Percentiles rank a stretch among this genome's conserved stretches.
phyloP scores from a whole-genome alignment of 768 basidiomycete genomes.

The Crassisporium funariophilum region DNA sequence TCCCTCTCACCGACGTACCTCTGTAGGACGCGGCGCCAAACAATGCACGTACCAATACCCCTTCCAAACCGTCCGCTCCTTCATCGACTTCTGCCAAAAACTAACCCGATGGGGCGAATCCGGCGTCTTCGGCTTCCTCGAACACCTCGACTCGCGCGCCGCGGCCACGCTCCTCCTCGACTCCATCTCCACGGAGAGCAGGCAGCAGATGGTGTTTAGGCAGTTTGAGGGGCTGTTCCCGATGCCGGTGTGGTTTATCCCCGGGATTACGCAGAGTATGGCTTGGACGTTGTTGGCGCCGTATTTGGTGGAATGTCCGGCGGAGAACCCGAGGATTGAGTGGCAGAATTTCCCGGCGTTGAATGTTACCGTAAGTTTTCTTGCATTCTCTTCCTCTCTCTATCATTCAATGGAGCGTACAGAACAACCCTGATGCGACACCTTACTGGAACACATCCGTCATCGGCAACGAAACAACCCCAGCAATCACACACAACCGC shows the following conservation, averaged over 20 bases:
- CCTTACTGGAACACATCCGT: constrained; percentile 23
- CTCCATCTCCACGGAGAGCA: constrained; percentile 60
- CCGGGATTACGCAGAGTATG: constrained; percentile 63
- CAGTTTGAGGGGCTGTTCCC: constrained; percentile 63
- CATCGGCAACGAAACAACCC: constrained; percentile 37
- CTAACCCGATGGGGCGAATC: constrained; percentile 58
- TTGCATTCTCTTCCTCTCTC: too few species aligned
- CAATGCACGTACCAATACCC: constrained; percentile 60
- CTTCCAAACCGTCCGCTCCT: constrained; percentile 58
- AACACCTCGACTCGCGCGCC: constrained; percentile 59
- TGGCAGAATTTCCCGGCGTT: constrained; percentile 61
- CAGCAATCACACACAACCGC: constrained; percentile 59
- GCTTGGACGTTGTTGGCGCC: constrained; percentile 61
- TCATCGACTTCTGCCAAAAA: constrained; percentile 61
- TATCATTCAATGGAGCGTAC: not conserved
- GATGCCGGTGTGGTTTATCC: constrained; percentile 58
- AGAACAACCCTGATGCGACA: constrained; percentile 30
- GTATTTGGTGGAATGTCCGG: constrained; percentile 53
- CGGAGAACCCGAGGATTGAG: constrained; percentile 49
- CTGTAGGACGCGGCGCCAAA: constrained; percentile 43
- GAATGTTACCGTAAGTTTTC: constrained; percentile 45
- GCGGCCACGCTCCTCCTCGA: constrained; percentile 54
- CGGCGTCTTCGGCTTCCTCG: constrained; percentile 65
- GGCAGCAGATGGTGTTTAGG: constrained; percentile 68
- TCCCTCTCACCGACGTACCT: too few species aligned